phyloP scores from a whole-genome alignment of 2,329 filamentous ascomycete species.

The Fusarium siculi region DNA sequence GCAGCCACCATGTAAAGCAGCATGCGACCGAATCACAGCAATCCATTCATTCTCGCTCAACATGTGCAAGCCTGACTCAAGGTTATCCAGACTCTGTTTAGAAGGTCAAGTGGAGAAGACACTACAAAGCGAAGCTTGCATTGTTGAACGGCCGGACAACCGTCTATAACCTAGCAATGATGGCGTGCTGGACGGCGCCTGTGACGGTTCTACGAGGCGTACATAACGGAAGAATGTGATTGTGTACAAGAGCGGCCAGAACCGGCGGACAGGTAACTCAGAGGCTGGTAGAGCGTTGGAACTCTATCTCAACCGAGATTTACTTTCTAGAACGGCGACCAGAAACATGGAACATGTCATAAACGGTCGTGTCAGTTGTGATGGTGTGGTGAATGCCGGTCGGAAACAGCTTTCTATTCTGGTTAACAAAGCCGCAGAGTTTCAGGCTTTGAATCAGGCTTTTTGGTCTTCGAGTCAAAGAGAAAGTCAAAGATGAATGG shows the following conservation, averaged over 20 bases:
- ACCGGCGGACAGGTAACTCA: constrained; percentile 7
- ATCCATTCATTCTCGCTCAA: neutral
- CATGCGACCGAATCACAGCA: constrained; percentile 8
- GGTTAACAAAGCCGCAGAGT: constrained; percentile 21
- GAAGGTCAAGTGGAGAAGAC: constrained; percentile 21
- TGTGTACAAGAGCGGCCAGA: constrained; percentile 5
- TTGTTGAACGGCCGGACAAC: neutral
- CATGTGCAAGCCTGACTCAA: constrained; percentile 24
- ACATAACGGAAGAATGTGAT: constrained; percentile 35
- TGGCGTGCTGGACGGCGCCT: constrained; percentile 27
- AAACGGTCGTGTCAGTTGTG: neutral
- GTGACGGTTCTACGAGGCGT: constrained; percentile 18
- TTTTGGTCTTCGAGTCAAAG: constrained; percentile 11
- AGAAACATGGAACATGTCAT: constrained; percentile 23
- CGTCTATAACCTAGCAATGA: constrained; percentile 18
- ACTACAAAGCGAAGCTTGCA: neutral
- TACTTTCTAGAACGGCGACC: constrained; percentile 23
- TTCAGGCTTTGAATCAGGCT: constrained; percentile 32
- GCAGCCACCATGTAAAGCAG: constrained; percentile 9
- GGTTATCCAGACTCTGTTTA: constrained; percentile 9
- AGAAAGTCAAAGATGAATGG: constrained; percentile 16
- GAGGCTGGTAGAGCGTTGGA: constrained; percentile 20
- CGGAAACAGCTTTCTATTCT: constrained; percentile 14
- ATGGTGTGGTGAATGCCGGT: constrained; percentile 3
- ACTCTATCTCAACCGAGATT: constrained; percentile 22